phyloP scores from a whole-genome alignment of 31 red algal species.

The Asparagopsis taxiformis region DNA sequence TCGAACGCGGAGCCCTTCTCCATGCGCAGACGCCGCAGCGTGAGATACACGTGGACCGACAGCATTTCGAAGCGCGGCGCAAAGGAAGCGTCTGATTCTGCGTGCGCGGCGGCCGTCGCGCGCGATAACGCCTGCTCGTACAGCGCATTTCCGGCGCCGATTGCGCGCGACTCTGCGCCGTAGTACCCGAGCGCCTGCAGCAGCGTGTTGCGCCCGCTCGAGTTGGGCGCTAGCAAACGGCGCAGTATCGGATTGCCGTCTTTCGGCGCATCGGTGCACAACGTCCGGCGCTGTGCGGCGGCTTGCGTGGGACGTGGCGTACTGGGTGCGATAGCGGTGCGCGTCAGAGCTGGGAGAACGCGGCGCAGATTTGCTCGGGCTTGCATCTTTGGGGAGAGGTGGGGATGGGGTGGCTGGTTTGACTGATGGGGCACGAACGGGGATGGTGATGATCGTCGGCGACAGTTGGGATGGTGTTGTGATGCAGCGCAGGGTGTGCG shows the following conservation, averaged over 20 bases:
- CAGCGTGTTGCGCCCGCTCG: constrained; percentile 17
- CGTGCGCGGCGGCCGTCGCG: constrained; percentile 6
- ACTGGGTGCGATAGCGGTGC: too few relatives aligned
- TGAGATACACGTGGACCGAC: constrained; percentile 71
- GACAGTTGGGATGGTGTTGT: too few relatives aligned
- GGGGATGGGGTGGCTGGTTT: too few relatives aligned
- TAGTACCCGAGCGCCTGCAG: constrained; percentile 72
- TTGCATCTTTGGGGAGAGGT: too few relatives aligned
- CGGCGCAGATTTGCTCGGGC: too few relatives aligned
- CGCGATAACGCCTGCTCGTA: constrained; percentile 42
- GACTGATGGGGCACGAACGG: too few relatives aligned
- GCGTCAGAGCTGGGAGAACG: too few relatives aligned
- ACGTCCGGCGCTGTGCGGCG: too few relatives aligned
- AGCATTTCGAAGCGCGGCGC: constrained; percentile 62
- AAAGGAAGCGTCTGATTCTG: constrained; percentile 21
- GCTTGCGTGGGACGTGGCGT: too few relatives aligned
- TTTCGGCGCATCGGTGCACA: neutral
- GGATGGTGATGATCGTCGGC: too few relatives aligned
- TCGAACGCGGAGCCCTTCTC: constrained; percentile 59
- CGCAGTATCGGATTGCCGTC: neutral
- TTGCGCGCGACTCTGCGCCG: constrained; percentile 47
- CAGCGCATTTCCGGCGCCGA: constrained; percentile 55
- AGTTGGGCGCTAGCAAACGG: neutral
- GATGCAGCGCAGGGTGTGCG: too few relatives aligned
- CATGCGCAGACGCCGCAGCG: constrained; percentile 56